A percentile compares a stretch with the other conserved stretches of the same genome.
Conservation (phyloP, 148 eudicot genomes). For the Nepenthes mirabilis region DNA sequence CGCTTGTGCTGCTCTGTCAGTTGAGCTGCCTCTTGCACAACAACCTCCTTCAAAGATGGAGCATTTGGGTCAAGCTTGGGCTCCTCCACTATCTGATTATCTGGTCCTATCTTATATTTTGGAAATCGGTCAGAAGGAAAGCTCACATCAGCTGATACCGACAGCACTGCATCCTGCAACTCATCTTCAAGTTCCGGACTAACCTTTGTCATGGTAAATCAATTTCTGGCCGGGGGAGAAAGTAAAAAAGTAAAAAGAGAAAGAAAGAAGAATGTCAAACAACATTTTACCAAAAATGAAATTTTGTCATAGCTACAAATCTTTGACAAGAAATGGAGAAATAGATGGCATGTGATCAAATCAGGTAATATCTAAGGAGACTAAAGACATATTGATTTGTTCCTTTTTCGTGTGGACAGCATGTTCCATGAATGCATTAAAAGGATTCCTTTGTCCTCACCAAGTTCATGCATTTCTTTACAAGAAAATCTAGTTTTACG, state of each 20-base stretch:
- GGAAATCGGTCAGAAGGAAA: constrained; percentile 71
- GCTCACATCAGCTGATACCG: constrained; percentile 82
- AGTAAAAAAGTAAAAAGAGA: neutral
- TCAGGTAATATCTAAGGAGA: neutral
- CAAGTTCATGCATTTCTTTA: too few species aligned
- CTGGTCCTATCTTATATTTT: constrained; percentile 74
- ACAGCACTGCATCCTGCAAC: constrained; percentile 35
- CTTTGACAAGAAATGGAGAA: neutral
- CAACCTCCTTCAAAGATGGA: constrained; percentile 73
- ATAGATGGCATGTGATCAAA: neutral
- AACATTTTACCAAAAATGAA: too few species aligned
- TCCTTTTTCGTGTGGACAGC: too few species aligned
- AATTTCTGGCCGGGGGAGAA: neutral
- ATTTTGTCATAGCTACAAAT: too few species aligned
- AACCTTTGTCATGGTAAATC: constrained; percentile 67
- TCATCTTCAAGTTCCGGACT: constrained; percentile 71
- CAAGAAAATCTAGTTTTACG: too few species aligned
- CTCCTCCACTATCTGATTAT: constrained; percentile 79
- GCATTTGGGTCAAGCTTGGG: constrained; percentile 46
- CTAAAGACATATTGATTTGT: neutral
- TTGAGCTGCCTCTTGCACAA: constrained; percentile 55
- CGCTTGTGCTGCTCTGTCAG: constrained; percentile 81
- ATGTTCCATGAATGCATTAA: too few species aligned
- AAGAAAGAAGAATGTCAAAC: too few species aligned
- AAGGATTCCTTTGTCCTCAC: too few species aligned